Evolutionary conservation across 2,329 filamentous ascomycete species (phyloP).

Genomic region (Cladosporium halotolerans): DNA sequence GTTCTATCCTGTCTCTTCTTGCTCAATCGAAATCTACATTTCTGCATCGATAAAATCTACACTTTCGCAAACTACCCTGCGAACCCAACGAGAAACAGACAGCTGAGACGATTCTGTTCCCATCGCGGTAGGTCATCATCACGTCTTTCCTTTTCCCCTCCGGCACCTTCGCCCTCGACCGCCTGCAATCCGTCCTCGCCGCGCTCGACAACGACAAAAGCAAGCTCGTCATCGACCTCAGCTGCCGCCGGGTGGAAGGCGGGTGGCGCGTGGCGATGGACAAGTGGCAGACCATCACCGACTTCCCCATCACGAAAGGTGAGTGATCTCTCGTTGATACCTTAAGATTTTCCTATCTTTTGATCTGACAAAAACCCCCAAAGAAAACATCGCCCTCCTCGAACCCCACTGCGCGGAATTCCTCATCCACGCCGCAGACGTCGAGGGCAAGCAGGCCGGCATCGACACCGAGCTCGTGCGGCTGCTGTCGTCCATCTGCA

Average conservation of each 20-base stretch:
- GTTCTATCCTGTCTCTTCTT: constrained; percentile 21
- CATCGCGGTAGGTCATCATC: constrained; percentile 75
- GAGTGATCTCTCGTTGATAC: constrained; percentile 16
- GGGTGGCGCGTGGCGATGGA: constrained; percentile 98
- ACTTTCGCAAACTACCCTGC: no score
- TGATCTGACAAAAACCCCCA: neutral
- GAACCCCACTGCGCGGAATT: constrained; percentile 96
- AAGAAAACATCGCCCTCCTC: constrained; percentile 72
- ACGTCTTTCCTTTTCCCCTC: constrained; percentile 90
- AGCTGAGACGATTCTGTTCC: constrained; percentile 3
- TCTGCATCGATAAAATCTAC: neutral
- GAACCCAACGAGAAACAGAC: neutral
- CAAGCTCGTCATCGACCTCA: constrained; percentile 90
- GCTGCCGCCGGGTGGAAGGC: constrained; percentile 69
- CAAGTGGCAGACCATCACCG: constrained; percentile 96
- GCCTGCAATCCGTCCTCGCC: constrained; percentile 66
- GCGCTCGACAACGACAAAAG: constrained; percentile 66
- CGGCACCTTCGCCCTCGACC: constrained; percentile 70
- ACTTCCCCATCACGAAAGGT: constrained; percentile 91
- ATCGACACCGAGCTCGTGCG: constrained; percentile 80
- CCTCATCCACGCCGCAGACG: constrained; percentile 92
- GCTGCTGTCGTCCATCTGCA: constrained; percentile 75
- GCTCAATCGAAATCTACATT: neutral
- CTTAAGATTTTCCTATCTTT: no score
- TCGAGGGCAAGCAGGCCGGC: constrained; percentile 86